A percentile compares a stretch with the other conserved stretches of the same genome.
Conservation (phyloP, 805 yeast genomes). For the Myxozyma kluyveri region DNA sequence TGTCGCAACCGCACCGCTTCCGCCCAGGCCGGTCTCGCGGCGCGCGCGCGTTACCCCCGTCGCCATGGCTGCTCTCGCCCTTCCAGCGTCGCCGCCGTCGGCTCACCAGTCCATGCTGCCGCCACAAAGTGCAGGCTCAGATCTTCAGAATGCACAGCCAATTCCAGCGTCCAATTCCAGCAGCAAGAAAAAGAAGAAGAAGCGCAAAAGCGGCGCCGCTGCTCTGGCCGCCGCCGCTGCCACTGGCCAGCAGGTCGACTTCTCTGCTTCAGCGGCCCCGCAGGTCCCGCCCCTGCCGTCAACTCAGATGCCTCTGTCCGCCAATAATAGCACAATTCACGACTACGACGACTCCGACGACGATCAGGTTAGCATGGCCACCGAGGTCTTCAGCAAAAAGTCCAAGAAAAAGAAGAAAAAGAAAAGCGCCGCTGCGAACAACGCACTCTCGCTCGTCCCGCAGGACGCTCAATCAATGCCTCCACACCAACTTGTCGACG, state of each 20-base stretch:
- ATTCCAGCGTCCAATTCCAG: constrained; percentile 3
- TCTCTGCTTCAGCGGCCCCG: constrained; percentile 1
- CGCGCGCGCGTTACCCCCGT: too few relatives aligned
- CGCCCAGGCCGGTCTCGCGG: too few relatives aligned
- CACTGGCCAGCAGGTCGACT: background rate
- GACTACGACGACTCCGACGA: constrained; percentile 14
- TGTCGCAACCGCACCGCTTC: too few relatives aligned
- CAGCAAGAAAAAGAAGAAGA: constrained; percentile 29
- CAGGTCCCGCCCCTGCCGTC: background rate
- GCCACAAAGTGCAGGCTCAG: too few relatives aligned
- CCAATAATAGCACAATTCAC: constrained; percentile 1
- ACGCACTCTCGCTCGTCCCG: background rate
- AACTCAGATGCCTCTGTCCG: background rate
- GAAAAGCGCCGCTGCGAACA: constrained; percentile 4
- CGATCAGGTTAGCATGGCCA: constrained; percentile 2
- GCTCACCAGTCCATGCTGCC: background rate
- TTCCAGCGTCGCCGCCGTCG: background rate
- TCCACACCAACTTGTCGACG: background rate
- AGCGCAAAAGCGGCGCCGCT: constrained; percentile 22
- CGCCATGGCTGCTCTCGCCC: background rate
- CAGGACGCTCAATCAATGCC: background rate
- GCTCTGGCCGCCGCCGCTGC: constrained; percentile 5
- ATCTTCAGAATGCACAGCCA: too few relatives aligned
- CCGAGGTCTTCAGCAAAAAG: constrained; percentile 4
- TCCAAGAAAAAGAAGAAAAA: constrained; percentile 25